Conservation (phyloP, 257 asterid species). For the Petunia axillaris region DNA sequence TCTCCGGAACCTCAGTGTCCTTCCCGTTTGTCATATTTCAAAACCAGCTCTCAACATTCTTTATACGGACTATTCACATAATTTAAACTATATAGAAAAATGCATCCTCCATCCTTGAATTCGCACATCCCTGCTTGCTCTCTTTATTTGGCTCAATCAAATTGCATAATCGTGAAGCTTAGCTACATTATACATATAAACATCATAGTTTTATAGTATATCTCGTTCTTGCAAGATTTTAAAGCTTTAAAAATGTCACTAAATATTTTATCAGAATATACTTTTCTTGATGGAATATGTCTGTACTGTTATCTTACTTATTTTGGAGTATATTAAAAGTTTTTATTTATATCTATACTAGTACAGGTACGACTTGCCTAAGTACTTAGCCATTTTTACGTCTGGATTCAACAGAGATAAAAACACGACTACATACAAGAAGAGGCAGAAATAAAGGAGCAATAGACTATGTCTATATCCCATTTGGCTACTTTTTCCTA, state of each 20-base stretch:
- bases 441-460: neutral
- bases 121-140: neutral
- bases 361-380: neutral
- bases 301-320: neutral
- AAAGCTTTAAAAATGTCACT: neutral
- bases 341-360: neutral
- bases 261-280: neutral
- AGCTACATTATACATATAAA: neutral
- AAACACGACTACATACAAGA: neutral
- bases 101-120: neutral
- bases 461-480: neutral
- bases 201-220: neutral
- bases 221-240: conserved; percentile 1
- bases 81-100: too few species aligned
- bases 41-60: too few species aligned
- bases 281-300: neutral
- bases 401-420: neutral
- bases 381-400: conserved; percentile 11
- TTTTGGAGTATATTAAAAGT: neutral
- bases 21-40: too few species aligned
- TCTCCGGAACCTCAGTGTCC: too few species aligned
- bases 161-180: neutral
- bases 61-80: too few species aligned
- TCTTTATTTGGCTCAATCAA: neutral
- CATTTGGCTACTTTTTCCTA: neutral